Evolutionary conservation across 495 filamentous ascomycete species (phyloP).

Genomic region (Penicillium malachiteum): DNA sequence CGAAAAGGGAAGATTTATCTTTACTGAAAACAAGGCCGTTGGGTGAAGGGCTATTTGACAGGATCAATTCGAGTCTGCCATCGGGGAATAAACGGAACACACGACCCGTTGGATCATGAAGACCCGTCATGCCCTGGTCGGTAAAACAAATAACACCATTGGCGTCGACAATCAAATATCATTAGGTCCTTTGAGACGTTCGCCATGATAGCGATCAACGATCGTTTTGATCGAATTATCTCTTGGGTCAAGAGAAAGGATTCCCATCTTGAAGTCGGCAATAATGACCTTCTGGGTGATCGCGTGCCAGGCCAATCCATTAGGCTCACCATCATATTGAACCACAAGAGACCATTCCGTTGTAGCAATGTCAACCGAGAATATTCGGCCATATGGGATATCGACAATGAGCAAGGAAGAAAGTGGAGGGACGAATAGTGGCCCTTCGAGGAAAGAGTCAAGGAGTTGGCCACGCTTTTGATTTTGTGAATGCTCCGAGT

Average conservation of each 20-base stretch:
- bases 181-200: conserved; percentile 34
- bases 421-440: neutral
- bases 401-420: conserved; percentile 21
- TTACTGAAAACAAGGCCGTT: conserved; percentile 26
- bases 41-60: conserved; percentile 27
- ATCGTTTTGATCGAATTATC: conserved; percentile 6
- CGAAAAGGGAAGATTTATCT: conserved; percentile 26
- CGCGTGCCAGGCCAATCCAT: conserved; percentile 19
- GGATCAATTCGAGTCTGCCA: conserved; percentile 23
- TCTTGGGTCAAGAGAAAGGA: conserved; percentile 20
- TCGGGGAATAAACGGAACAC: conserved; percentile 22
- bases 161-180: conserved; percentile 27
- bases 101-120: conserved; percentile 29
- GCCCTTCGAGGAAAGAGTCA: neutral
- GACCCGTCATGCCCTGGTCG: conserved; percentile 33
- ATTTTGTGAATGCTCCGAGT: neutral
- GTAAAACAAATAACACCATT: conserved; percentile 29
- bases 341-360: conserved; percentile 18
- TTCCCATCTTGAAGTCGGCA: conserved; percentile 31
- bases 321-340: conserved; percentile 29
- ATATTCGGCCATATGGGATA: conserved; percentile 29
- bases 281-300: conserved; percentile 23
- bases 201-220: conserved; percentile 25
- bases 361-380: conserved; percentile 18
- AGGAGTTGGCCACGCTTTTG: neutral